Base-by-base conservation (phyloP, 148 eudicot species). In the Chenopodium formosanum region DNA sequence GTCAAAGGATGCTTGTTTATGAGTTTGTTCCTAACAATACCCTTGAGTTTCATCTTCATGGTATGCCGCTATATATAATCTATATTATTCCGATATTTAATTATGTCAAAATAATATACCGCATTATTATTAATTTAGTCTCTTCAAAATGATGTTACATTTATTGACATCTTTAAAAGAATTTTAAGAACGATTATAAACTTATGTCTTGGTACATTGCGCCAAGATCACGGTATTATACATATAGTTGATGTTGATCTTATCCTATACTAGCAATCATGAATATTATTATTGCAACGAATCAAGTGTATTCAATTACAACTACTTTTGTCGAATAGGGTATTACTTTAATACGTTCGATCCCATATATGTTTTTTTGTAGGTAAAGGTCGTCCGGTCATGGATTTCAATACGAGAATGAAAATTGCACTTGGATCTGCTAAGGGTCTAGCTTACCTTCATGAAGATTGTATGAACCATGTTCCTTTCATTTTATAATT, bases 21-120 rank as follows among this genome's bases (percentile, higher is more conserved):
- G 95, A 94, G 79, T 94, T 90, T 78, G 89, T 94, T 22, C 78
- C 90, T 1, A 94, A 91, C 19, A 34, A 70, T 3, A 88, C 95
- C 17, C 94, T 94, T 76, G 97, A 94, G 82, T 84, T 25, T 64
- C 97, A 94, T 83, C 95, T 94, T 74, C 90, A 94, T 82, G 94
- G 97, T 92, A 91, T 1, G 87, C 69, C 1, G 7, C 7, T 40
- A 34, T 34, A 3, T 34, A 34, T 4, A 34, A 0, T 4, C 37
- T 34, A 34, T 34, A 34, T 34, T 34, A 34, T 34, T 34, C 37
- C 4, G 37, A 0, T 34, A 5, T 34, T 34, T 32, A 32, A 32
- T 32, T 34, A 4, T 34, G 3, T 34, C 37, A 56, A 17, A 56
- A 56, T 58, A 58, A 58, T 17, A 16, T 20, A 7, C 14, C n/a